phyloP scores from a whole-genome alignment of 75 land plant genomes.

The Pinus albicaulis region DNA sequence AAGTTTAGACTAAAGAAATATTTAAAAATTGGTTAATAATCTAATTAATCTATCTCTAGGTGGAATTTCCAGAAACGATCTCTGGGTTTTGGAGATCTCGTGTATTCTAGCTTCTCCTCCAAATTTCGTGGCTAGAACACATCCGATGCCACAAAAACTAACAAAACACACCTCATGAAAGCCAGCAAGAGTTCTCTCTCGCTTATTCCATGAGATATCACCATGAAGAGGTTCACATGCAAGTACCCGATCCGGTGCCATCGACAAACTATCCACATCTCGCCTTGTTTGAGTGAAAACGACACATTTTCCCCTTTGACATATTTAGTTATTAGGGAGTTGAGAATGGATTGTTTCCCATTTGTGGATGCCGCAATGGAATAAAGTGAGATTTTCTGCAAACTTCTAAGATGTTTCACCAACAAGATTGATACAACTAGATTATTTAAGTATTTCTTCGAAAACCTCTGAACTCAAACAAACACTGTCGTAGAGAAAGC shows the following conservation, averaged over 20 bases:
- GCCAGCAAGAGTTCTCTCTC: conserved; percentile 79
- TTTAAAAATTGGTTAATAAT: too few relatives aligned
- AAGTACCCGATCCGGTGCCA: conserved; percentile 42
- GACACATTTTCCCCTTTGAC: conserved; percentile 87
- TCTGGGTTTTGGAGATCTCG: too few relatives aligned
- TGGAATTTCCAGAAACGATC: too few relatives aligned
- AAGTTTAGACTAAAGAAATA: too few relatives aligned
- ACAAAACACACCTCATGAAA: conserved; percentile 84
- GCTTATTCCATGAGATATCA: conserved; percentile 77
- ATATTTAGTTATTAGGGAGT: conserved; percentile 68
- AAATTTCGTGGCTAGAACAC: too few relatives aligned
- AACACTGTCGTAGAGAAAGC: conserved; percentile 91
- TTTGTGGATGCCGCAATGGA: conserved; percentile 41
- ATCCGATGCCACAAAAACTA: too few relatives aligned
- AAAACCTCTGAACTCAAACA: conserved; percentile 47
- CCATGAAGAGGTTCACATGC: conserved; percentile 83
- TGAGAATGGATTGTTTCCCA: conserved; percentile 71
- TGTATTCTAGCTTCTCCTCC: too few relatives aligned
- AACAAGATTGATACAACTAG: conserved; percentile 77
- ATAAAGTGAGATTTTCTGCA: conserved; percentile 77
- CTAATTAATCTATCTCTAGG: too few relatives aligned
- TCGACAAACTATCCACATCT: conserved; percentile 80
- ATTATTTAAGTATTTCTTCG: conserved; percentile 47
- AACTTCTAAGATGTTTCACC: conserved; percentile 86
- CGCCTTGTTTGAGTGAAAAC: conserved; percentile 94